Conservation (phyloP, 805 yeast species). For the Scheffersomyces amazonensis region DNA sequence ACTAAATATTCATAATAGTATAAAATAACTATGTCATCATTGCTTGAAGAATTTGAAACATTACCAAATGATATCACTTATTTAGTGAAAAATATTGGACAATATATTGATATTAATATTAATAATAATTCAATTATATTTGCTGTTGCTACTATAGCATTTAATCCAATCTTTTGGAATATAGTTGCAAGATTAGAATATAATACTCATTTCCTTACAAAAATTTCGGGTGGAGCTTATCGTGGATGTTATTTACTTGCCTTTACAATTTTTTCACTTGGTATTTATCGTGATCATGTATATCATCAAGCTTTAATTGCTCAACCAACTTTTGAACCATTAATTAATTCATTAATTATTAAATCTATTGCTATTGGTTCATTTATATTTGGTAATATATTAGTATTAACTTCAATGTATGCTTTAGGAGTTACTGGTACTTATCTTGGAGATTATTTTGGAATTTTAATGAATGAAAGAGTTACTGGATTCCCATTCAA, state of each 20-base stretch:
- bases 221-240: slow-evolving; percentile 56
- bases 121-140: slow-evolving; percentile 18
- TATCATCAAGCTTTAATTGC: slow-evolving; percentile 66
- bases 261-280: slow-evolving; percentile 76
- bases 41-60: slow-evolving; percentile 2
- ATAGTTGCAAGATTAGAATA: slow-evolving; percentile 85
- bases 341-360: slow-evolving; percentile 37
- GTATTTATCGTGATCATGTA: slow-evolving; percentile 75
- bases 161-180: slow-evolving; percentile 97
- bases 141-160: slow-evolving; percentile 67
- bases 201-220: slow-evolving; percentile 72
- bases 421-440: slow-evolving; percentile 95
- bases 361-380: slow-evolving; percentile 50
- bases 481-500: slow-evolving; percentile 94
- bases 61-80: slow-evolving; percentile 14
- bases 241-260: slow-evolving; percentile 87
- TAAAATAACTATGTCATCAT: no score
- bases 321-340: slow-evolving; percentile 65
- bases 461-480: slow-evolving; percentile 86
- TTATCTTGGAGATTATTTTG: slow-evolving; percentile 95
- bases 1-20: no score
- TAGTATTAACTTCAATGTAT: slow-evolving; percentile 86
- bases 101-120: slow-evolving; percentile 19
- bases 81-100: slow-evolving; percentile 13
- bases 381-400: slow-evolving; percentile 71